Conservation (phyloP, 1,284 basidiomycete species). For the Stereum hirsutum region DNA sequence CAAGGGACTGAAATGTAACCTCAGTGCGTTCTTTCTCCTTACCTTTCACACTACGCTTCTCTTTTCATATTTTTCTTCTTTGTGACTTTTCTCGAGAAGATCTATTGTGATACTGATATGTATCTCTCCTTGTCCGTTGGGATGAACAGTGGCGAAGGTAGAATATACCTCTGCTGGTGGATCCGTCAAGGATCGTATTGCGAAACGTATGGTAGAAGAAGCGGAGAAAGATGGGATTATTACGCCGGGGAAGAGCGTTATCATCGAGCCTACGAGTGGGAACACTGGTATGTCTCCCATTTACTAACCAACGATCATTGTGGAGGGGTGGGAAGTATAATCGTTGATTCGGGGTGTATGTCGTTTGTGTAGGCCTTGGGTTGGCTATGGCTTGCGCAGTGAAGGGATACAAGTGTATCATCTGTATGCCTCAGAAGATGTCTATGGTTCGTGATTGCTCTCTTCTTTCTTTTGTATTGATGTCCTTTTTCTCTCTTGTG, state of each 20-base stretch:
- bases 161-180: conserved; percentile 92
- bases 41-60: too few relatives aligned
- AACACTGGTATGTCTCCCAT: conserved; percentile 63
- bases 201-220: conserved; percentile 92
- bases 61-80: neutral
- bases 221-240: conserved; percentile 86
- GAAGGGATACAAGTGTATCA: conserved; percentile 88
- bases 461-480: neutral
- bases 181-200: conserved; percentile 93
- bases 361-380: conserved; percentile 66
- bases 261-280: conserved; percentile 91
- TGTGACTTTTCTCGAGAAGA: neutral
- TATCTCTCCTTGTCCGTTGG: too few relatives aligned
- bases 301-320: too few relatives aligned
- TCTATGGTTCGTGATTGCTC: conserved; percentile 47
- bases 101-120: too few relatives aligned
- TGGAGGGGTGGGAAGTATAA: neutral
- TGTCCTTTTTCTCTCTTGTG: neutral
- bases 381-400: conserved; percentile 85
- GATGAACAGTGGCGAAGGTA: conserved; percentile 89
- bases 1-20: conserved; percentile 82
- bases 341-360: too few relatives aligned
- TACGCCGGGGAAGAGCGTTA: conserved; percentile 81
- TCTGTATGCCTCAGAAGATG: conserved; percentile 97
- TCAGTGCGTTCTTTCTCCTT: conserved; percentile 77